Conservation (phyloP, 2,329 filamentous ascomycete species). For the Emmonsiellopsis sp. region DNA sequence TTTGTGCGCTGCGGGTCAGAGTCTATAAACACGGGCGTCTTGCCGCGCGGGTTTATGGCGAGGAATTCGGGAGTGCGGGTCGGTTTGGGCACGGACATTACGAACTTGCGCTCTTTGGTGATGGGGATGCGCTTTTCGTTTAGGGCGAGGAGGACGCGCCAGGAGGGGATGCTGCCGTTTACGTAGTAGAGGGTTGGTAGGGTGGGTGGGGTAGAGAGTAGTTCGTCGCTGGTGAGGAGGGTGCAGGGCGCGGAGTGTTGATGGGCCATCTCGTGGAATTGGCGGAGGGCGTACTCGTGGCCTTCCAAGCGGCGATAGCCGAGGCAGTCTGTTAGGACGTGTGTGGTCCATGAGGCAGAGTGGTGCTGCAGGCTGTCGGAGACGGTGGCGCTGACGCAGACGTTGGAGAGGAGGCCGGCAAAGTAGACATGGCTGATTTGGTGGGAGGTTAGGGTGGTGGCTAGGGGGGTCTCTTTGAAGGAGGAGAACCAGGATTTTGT, state of each 20-base stretch:
- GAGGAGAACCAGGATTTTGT: conserved; percentile 1
- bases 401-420: conserved; percentile 2
- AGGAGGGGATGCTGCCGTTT: conserved; percentile 4
- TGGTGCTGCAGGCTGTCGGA: not conserved
- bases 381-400: not conserved
- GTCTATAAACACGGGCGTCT: conserved; percentile 3
- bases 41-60: conserved; percentile 1
- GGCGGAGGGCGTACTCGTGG: not conserved
- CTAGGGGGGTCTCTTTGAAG: conserved; percentile 3
- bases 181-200: conserved; percentile 4
- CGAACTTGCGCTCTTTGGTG: not conserved
- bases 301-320: not conserved
- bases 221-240: not conserved
- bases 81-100: conserved; percentile 1
- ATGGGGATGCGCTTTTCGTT: not conserved
- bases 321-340: conserved; percentile 1
- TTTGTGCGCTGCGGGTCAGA: not conserved
- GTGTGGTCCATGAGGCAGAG: not conserved
- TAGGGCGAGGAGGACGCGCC: conserved; percentile 1
- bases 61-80: conserved; percentile 1
- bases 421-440: not conserved
- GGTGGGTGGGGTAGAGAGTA: not conserved
- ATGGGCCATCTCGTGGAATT: not conserved
- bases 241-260: not conserved
- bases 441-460: not conserved